Percentiles rank a stretch among this genome's conserved stretches.
These are phyloP conservation scores for Lactarius hengduanensis DNA, from an alignment of 768 basidiomycete genomes.

Conservation along the genomic window DNA sequence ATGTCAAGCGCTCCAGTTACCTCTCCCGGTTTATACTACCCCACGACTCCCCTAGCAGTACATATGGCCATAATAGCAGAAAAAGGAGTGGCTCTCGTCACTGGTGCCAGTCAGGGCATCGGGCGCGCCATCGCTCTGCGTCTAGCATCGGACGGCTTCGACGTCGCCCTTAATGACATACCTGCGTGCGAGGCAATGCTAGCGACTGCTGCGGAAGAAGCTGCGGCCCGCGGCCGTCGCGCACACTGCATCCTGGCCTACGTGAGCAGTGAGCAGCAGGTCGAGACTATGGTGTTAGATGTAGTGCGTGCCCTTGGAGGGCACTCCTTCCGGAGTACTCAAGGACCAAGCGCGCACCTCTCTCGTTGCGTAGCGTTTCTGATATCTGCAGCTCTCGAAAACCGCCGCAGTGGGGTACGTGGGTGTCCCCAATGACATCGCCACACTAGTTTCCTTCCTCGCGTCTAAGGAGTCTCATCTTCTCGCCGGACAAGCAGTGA, in stretches of 20 bases:
- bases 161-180: slow-evolving; percentile 37
- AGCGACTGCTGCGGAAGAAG: slow-evolving; percentile 28
- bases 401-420: slow-evolving; percentile 29
- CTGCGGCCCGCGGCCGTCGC: slow-evolving; percentile 27
- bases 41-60: not conserved
- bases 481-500: slow-evolving; percentile 33
- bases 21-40: not conserved
- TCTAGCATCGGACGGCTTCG: slow-evolving; percentile 38
- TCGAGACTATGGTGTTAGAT: slow-evolving; percentile 31
- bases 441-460: slow-evolving; percentile 36
- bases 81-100: slow-evolving; percentile 9
- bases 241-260: slow-evolving; percentile 28
- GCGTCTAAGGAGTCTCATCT: slow-evolving; percentile 35
- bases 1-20: not conserved
- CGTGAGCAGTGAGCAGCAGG: slow-evolving; percentile 29
- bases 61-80: slow-evolving; percentile 1
- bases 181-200: slow-evolving; percentile 34
- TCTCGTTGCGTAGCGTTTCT: not conserved
- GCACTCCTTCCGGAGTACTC: slow-evolving; percentile 15
- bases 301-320: slow-evolving; percentile 19
- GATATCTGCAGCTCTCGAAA: slow-evolving; percentile 18
- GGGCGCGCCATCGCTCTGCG: slow-evolving; percentile 36
- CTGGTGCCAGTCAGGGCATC: slow-evolving; percentile 30
- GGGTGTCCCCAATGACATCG: slow-evolving; percentile 32
- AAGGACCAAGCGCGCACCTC: slow-evolving; percentile 15